phyloP scores from a whole-genome alignment of 768 basidiomycete species.

The Tricholoma saponaceum region DNA sequence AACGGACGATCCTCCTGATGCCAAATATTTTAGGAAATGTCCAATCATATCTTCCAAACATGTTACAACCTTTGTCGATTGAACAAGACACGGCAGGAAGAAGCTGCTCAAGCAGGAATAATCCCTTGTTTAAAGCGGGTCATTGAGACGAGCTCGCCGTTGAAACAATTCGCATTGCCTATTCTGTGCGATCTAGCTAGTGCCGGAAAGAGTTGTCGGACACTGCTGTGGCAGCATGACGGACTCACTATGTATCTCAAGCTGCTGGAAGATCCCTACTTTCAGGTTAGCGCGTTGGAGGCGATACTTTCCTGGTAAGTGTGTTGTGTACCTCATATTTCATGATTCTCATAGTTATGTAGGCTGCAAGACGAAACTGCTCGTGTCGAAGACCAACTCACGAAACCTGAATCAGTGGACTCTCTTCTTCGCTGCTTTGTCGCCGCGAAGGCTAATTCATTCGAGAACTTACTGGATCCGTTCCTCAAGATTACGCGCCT shows the following conservation, averaged over 20 bases:
- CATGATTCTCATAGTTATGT: neutral
- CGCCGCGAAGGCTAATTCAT: conserved; percentile 80
- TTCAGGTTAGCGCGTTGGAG: conserved; percentile 90
- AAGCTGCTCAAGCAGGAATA: conserved; percentile 94
- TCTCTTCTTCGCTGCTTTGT: conserved; percentile 77
- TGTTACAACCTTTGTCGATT: conserved; percentile 95
- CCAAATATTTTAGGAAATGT: conserved; percentile 69
- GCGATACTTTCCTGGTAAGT: conserved; percentile 84
- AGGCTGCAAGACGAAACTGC: conserved; percentile 96
- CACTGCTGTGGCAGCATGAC: conserved; percentile 88
- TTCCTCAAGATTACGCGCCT: conserved; percentile 89
- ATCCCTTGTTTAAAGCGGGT: conserved; percentile 89
- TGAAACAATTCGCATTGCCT: conserved; percentile 96
- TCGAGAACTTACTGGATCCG: conserved; percentile 89
- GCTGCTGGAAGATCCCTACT: conserved; percentile 81
- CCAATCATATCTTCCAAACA: conserved; percentile 96
- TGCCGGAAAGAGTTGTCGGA: conserved; percentile 90
- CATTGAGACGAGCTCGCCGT: conserved; percentile 82
- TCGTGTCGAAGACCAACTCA: conserved; percentile 85
- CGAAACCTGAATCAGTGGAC: conserved; percentile 62
- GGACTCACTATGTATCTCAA: conserved; percentile 80
- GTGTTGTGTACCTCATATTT: neutral
- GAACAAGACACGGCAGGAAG: conserved; percentile 93
- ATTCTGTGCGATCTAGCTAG: conserved; percentile 95
- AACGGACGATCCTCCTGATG: conserved; percentile 1